A percentile compares a stretch with the other conserved stretches of the same genome.
Evolutionary conservation across 73 alveolate genomes (phyloP).

Genomic region (Diophrys appendiculata): DNA sequence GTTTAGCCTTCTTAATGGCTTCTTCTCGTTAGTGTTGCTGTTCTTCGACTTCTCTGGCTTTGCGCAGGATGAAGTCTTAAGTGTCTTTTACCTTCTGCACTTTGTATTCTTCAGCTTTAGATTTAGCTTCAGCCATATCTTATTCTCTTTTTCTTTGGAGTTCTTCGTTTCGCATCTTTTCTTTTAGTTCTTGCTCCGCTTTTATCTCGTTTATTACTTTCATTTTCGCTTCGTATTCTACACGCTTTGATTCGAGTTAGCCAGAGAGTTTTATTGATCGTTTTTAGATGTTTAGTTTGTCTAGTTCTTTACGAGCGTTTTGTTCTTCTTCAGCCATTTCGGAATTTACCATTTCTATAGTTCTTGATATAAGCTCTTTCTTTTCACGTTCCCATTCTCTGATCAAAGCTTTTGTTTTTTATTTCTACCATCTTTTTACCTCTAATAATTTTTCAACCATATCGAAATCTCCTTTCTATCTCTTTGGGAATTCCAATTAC

Average conservation of each 20-base stretch:
- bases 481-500: conserved; percentile 47
- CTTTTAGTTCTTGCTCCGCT: conserved; percentile 45
- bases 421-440: conserved; percentile 53
- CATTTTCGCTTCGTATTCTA: conserved; percentile 62
- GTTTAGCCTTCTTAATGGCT: conserved; percentile 43
- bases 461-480: conserved; percentile 35
- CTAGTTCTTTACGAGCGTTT: conserved; percentile 41
- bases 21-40: conserved; percentile 54
- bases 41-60: conserved; percentile 56
- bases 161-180: conserved; percentile 23
- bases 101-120: conserved; percentile 65
- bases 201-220: conserved; percentile 52
- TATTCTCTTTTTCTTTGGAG: conserved; percentile 45
- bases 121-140: conserved; percentile 76
- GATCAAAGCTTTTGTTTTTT: conserved; percentile 55
- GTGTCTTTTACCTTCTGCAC: conserved; percentile 51
- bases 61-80: conserved; percentile 28
- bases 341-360: conserved; percentile 51
- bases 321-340: conserved; percentile 51
- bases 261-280: conserved; percentile 29
- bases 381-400: conserved; percentile 71
- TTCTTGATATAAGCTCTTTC: conserved; percentile 48
- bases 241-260: conserved; percentile 45
- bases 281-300: conserved; percentile 21
- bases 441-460: conserved; percentile 40